phyloP scores from a whole-genome alignment of 495 filamentous ascomycete genomes.

The Haplographium delicatum region DNA sequence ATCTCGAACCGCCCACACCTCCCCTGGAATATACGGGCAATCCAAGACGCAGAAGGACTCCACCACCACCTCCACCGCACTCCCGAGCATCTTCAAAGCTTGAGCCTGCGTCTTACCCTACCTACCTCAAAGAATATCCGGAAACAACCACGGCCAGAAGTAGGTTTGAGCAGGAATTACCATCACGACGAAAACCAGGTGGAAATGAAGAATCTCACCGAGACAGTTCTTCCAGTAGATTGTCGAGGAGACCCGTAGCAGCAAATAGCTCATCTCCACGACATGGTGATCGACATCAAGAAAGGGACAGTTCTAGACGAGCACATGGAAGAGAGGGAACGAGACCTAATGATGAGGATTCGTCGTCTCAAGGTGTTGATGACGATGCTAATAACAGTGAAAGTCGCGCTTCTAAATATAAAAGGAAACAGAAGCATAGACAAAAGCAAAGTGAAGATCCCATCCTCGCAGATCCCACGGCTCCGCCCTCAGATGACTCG shows the following conservation, averaged over 20 bases:
- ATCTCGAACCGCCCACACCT: constrained; percentile 13
- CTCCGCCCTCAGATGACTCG: constrained; percentile 22
- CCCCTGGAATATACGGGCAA: constrained; percentile 8
- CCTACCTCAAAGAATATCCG: constrained; percentile 28
- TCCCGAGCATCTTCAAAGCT: constrained; percentile 31
- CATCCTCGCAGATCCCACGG: constrained; percentile 24
- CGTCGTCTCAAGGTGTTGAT: constrained; percentile 33
- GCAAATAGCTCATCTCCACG: constrained; percentile 30
- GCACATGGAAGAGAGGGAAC: constrained; percentile 19
- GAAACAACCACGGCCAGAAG: constrained; percentile 21
- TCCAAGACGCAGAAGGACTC: constrained; percentile 21
- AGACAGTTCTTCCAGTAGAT: constrained; percentile 4
- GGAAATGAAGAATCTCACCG: constrained; percentile 4
- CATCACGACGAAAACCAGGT: constrained; percentile 15
- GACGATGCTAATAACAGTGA: constrained; percentile 35
- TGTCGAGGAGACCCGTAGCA: constrained; percentile 14
- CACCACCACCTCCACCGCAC: constrained; percentile 34
- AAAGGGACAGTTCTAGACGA: constrained; percentile 16
- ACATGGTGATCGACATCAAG: constrained; percentile 20
- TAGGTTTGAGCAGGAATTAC: constrained; percentile 17
- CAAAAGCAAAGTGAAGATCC: constrained; percentile 22
- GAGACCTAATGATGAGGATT: constrained; percentile 20
- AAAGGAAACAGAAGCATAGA: constrained; percentile 16
- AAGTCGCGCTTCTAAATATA: constrained; percentile 6
- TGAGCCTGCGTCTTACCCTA: constrained; percentile 25